Percentiles rank a stretch among this genome's conserved stretches.
Conservation (phyloP, 2,329 filamentous ascomycete genomes). For the Pyricularia sp. region DNA sequence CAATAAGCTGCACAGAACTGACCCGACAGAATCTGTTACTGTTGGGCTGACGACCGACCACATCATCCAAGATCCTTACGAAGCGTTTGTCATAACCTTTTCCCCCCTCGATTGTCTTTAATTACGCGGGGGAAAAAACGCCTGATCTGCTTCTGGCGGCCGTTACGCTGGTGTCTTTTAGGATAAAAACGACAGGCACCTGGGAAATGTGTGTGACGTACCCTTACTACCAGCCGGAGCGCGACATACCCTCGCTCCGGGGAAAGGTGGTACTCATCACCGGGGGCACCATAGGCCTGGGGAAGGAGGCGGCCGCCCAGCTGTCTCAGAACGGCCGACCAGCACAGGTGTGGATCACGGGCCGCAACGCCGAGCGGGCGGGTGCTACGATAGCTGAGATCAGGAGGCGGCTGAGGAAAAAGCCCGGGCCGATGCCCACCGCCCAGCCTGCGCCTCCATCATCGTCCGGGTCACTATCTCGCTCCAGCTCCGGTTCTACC, state of each 20-base stretch:
- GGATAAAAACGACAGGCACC: neutral
- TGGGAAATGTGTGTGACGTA: neutral
- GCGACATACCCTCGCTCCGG: constrained; percentile 23
- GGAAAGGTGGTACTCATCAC: constrained; percentile 33
- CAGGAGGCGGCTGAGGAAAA: neutral
- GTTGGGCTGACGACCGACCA: neutral
- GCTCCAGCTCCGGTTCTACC: no score
- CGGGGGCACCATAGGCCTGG: constrained; percentile 35
- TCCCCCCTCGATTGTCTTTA: neutral
- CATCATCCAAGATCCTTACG: neutral
- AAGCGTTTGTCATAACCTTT: neutral
- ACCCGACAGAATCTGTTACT: neutral
- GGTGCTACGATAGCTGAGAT: constrained; percentile 24
- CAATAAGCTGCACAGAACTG: neutral
- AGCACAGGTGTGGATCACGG: constrained; percentile 17
- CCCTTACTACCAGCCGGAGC: neutral
- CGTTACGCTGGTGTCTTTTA: neutral
- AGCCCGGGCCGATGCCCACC: no score
- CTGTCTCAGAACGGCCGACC: constrained; percentile 24
- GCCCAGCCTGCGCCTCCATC: neutral
- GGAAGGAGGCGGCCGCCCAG: constrained; percentile 28
- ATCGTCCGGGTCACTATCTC: neutral
- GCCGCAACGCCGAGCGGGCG: constrained; percentile 22
- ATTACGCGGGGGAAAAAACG: no score
- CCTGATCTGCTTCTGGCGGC: neutral